These are phyloP conservation scores for Moricandia arvensis DNA, from an alignment of 345 rosid species.

Conservation along the genomic window DNA sequence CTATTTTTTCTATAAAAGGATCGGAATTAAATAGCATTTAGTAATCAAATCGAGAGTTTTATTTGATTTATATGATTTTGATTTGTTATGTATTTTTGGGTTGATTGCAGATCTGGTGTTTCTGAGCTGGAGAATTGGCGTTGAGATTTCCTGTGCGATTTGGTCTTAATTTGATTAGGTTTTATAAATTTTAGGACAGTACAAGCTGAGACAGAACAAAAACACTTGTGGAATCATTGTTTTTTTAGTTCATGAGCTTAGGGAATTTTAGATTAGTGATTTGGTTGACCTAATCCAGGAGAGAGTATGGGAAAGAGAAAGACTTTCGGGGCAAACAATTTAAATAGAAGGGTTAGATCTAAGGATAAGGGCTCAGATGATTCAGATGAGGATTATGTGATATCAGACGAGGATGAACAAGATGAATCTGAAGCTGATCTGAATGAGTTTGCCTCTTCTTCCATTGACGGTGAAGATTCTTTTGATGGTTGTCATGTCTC, in stretches of 20 bases:
- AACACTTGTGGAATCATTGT: slow-evolving; percentile 21
- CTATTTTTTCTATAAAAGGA: no score
- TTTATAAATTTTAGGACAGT: slow-evolving; percentile 4
- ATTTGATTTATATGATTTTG: no score
- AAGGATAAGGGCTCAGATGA: slow-evolving; percentile 71
- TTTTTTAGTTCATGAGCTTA: neutral
- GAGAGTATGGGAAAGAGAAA: slow-evolving; percentile 63
- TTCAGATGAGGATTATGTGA: slow-evolving; percentile 96
- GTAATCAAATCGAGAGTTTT: no score
- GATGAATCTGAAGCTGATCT: slow-evolving; percentile 61
- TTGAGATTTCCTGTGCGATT: slow-evolving; percentile 18
- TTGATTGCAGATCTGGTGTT: slow-evolving; percentile 28
- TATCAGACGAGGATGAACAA: slow-evolving; percentile 68
- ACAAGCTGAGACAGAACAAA: no score
- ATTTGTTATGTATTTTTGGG: neutral
- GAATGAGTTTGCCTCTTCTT: slow-evolving; percentile 42
- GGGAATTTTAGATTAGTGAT: neutral
- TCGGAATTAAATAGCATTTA: no score
- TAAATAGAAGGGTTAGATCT: slow-evolving; percentile 49
- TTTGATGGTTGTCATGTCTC: slow-evolving; percentile 49
- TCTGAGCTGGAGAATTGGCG: slow-evolving; percentile 29
- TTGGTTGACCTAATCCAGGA: neutral
- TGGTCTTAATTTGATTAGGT: slow-evolving; percentile 36
- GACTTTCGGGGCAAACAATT: slow-evolving; percentile 36
- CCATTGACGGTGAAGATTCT: slow-evolving; percentile 33